A percentile compares a stretch with the other conserved stretches of the same genome.
These are phyloP conservation scores for Polymyxa betae DNA, from an alignment of 208 protist genomes.

Conservation along the genomic window DNA sequence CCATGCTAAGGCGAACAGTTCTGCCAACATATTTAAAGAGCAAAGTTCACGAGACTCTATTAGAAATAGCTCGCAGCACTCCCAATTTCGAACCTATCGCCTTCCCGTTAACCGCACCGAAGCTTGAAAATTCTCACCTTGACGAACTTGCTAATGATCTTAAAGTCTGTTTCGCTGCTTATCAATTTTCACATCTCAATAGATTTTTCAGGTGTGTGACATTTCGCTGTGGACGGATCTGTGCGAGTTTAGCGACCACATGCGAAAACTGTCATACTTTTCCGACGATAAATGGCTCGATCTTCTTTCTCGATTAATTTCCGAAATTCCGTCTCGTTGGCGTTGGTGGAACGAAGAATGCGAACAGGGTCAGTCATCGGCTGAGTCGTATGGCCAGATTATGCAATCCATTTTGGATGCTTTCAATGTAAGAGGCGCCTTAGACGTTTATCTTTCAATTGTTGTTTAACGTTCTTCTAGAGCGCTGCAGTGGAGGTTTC, in stretches of 20 bases:
- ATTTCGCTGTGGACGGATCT: not conserved
- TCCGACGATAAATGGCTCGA: constrained; percentile 16
- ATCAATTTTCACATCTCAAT: not conserved
- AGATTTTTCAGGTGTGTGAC: not conserved
- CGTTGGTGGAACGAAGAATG: constrained; percentile 26
- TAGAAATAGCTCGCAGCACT: not conserved
- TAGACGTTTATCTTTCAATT: not conserved
- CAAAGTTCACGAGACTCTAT: not conserved
- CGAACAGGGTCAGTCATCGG: not conserved
- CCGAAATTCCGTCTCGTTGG: constrained; percentile 18
- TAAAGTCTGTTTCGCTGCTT: too few species aligned
- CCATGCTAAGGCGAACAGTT: not conserved
- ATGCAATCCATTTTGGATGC: not conserved
- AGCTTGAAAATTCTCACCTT: too few species aligned
- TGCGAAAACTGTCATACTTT: not conserved
- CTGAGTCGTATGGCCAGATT: not conserved
- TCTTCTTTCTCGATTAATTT: not conserved
- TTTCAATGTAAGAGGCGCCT: not conserved
- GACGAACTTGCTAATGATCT: too few species aligned
- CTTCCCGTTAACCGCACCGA: not conserved
- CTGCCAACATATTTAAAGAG: not conserved
- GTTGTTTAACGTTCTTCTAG: too few species aligned
- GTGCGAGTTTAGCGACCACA: not conserved
- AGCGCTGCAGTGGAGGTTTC: too few species aligned
- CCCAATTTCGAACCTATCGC: not conserved